Conservation (phyloP, 495 filamentous ascomycete species). For the Aspergillus taichungensis region DNA sequence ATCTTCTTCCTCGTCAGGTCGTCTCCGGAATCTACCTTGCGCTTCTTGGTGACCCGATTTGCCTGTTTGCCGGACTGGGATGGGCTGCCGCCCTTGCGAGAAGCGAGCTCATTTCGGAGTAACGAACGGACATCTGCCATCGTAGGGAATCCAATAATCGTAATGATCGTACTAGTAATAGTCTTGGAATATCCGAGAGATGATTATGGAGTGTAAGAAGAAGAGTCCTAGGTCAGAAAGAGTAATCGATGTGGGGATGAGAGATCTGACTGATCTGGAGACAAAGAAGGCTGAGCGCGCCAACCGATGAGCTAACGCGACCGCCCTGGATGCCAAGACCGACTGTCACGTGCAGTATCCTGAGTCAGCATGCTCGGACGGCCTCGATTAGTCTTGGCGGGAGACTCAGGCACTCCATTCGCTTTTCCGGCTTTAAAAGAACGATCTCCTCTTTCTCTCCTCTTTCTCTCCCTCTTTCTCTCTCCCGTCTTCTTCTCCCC, state of each 20-base stretch:
- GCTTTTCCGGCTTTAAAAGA: too few relatives aligned
- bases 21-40: conserved; percentile 45
- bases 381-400: too few relatives aligned
- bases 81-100: conserved; percentile 51
- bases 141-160: not conserved
- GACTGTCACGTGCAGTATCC: too few relatives aligned
- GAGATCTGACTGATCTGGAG: conserved; percentile 5
- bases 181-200: conserved; percentile 1
- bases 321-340: conserved; percentile 11
- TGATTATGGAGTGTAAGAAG: not conserved
- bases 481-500: not conserved
- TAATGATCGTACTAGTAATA: not conserved
- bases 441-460: conserved; percentile 8
- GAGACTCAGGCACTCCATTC: too few relatives aligned
- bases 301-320: conserved; percentile 13
- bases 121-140: conserved; percentile 85
- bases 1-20: conserved; percentile 41
- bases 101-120: conserved; percentile 70
- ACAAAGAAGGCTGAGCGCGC: not conserved
- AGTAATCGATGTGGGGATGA: conserved; percentile 13
- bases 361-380: too few relatives aligned
- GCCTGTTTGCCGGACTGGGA: conserved; percentile 28
- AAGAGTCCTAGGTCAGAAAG: not conserved
- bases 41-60: conserved; percentile 45
- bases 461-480: conserved; percentile 6